Conservation (phyloP, 768 basidiomycete species). For the Leccinum boreale region DNA sequence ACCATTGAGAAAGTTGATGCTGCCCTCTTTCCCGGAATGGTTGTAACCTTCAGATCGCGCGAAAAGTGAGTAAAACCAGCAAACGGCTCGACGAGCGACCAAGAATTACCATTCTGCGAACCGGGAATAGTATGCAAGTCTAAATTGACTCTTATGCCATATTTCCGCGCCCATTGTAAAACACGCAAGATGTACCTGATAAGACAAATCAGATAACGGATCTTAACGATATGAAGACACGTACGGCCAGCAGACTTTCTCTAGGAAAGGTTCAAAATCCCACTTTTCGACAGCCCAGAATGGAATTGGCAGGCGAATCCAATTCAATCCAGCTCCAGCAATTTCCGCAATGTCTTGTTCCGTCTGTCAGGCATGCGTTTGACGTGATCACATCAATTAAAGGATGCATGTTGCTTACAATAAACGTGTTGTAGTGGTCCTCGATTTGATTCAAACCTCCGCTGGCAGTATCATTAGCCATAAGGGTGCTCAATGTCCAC, state of each 20-base stretch:
- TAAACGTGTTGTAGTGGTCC: constrained; percentile 79
- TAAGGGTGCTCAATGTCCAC: constrained; percentile 61
- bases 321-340: constrained; percentile 84
- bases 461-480: constrained; percentile 60
- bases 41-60: constrained; percentile 41
- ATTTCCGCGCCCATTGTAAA: constrained; percentile 83
- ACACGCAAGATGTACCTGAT: constrained; percentile 69
- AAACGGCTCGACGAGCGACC: not conserved
- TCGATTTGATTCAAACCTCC: constrained; percentile 69
- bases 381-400: not conserved
- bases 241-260: constrained; percentile 71
- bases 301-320: constrained; percentile 74
- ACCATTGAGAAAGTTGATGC: constrained; percentile 60
- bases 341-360: constrained; percentile 89
- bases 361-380: constrained; percentile 46
- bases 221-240: constrained; percentile 13
- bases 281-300: constrained; percentile 86
- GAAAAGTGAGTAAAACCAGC: not conserved
- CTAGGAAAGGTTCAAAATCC: constrained; percentile 73
- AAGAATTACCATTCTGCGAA: constrained; percentile 60
- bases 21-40: constrained; percentile 59
- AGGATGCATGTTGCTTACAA: constrained; percentile 46
- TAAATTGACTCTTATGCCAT: constrained; percentile 79
- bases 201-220: not conserved
- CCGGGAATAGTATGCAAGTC: constrained; percentile 82